Percentiles rank a stretch among this genome's conserved stretches.
These are phyloP conservation scores for Talaromyces borbonicus DNA, from an alignment of 495 filamentous ascomycete genomes.

Conservation along the genomic window DNA sequence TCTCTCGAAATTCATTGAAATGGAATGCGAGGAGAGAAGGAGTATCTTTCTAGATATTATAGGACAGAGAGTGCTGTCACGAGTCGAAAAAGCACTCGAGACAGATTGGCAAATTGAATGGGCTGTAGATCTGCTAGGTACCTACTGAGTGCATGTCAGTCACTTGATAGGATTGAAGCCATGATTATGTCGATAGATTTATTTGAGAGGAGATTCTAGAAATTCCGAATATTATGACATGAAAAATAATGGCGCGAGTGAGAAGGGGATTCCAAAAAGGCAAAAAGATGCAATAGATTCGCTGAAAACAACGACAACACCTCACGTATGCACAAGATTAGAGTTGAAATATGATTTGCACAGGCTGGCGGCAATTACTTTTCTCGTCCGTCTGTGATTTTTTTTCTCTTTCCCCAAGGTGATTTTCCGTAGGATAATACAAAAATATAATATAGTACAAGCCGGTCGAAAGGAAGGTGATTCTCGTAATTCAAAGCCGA, in stretches of 20 bases:
- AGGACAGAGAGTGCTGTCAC: slow-evolving; percentile 42
- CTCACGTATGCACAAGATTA: slow-evolving; percentile 6
- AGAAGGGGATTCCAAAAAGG: background rate
- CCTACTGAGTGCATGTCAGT: background rate
- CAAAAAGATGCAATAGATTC: slow-evolving; percentile 5
- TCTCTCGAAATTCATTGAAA: slow-evolving; percentile 14
- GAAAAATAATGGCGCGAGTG: no score
- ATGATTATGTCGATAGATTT: background rate
- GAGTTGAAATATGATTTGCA: no score
- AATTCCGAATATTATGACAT: no score
- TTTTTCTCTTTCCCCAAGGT: slow-evolving; percentile 3
- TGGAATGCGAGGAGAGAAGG: slow-evolving; percentile 19
- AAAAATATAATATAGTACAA: slow-evolving; percentile 8
- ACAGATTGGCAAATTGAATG: slow-evolving; percentile 18
- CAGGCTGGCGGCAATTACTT: no score
- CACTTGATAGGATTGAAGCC: background rate
- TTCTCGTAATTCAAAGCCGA: no score
- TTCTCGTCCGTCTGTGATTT: no score
- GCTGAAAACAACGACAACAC: slow-evolving; percentile 8
- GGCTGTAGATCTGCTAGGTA: slow-evolving; percentile 15
- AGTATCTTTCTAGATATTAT: slow-evolving; percentile 34
- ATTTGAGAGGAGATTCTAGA: slow-evolving; percentile 30
- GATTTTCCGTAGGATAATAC: slow-evolving; percentile 6
- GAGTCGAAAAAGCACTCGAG: slow-evolving; percentile 36
- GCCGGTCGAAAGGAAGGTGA: no score